Evolutionary conservation across 208 protist species (phyloP).

Genomic region (Crithidia brevicula): DNA sequence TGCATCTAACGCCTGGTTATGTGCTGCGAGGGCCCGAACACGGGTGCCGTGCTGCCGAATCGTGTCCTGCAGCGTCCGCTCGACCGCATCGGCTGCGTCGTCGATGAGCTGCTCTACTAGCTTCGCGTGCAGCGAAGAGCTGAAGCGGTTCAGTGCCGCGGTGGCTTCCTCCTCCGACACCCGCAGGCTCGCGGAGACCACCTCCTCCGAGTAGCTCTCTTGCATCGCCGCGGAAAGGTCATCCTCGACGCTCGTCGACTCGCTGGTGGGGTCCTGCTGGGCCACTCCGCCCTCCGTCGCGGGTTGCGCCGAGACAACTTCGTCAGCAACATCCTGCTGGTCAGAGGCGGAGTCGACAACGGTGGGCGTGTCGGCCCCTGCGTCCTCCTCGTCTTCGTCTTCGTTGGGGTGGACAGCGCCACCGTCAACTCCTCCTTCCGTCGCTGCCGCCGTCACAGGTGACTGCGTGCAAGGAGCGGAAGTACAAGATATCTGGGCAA

Average conservation of each 20-base stretch:
- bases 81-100: conserved; percentile 26
- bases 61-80: conserved; percentile 23
- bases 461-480: too few relatives aligned
- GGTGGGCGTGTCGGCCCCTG: not conserved
- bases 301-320: not conserved
- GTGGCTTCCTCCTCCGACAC: conserved; percentile 24
- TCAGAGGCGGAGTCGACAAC: conserved; percentile 15
- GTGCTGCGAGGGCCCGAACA: conserved; percentile 20
- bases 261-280: not conserved
- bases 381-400: not conserved
- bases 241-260: not conserved
- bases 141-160: conserved; percentile 27
- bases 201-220: conserved; percentile 9
- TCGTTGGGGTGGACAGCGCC: too few relatives aligned
- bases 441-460: not conserved
- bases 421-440: not conserved
- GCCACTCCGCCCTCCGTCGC: not conserved
- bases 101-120: conserved; percentile 39
- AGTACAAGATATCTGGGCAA: too few relatives aligned
- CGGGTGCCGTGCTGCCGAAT: conserved; percentile 24
- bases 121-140: conserved; percentile 31
- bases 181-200: conserved; percentile 9
- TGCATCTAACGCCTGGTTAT: conserved; percentile 16
- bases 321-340: not conserved
- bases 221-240: not conserved